A percentile compares a stretch with the other conserved stretches of the same genome.
These are phyloP conservation scores for Aspergillus intermedius DNA, from an alignment of 2,329 filamentous ascomycete species.

Conservation along the genomic window DNA sequence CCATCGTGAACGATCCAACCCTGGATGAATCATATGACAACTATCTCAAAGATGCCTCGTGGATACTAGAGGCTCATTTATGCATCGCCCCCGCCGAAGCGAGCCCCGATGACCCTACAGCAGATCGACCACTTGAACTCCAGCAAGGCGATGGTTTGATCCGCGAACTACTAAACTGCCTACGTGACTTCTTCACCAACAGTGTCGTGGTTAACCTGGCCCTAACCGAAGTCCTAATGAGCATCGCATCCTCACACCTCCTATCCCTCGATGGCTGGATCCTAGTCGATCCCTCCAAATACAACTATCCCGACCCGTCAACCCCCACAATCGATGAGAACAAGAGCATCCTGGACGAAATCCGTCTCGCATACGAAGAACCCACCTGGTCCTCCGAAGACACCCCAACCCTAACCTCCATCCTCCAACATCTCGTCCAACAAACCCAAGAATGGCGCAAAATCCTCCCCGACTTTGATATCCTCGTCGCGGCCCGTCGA, in stretches of 20 bases:
- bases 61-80: slow-evolving; percentile 38
- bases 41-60: slow-evolving; percentile 47
- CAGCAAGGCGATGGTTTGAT: slow-evolving; percentile 57
- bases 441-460: slow-evolving; percentile 58
- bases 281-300: slow-evolving; percentile 62
- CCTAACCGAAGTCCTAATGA: slow-evolving; percentile 74
- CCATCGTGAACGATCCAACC: slow-evolving; percentile 31
- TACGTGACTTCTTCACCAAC: slow-evolving; percentile 81
- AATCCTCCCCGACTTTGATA: slow-evolving; percentile 65
- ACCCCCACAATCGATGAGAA: slow-evolving; percentile 3
- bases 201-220: slow-evolving; percentile 85
- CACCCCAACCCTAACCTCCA: slow-evolving; percentile 43
- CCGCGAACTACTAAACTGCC: slow-evolving; percentile 47
- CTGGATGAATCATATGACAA: slow-evolving; percentile 39
- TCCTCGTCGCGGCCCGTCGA: slow-evolving; percentile 57
- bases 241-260: slow-evolving; percentile 75
- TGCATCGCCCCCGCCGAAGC: slow-evolving; percentile 27
- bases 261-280: slow-evolving; percentile 89
- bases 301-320: slow-evolving; percentile 41
- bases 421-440: slow-evolving; percentile 55
- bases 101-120: slow-evolving; percentile 37
- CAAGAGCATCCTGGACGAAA: slow-evolving; percentile 17
- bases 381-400: slow-evolving; percentile 44
- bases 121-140: slow-evolving; percentile 59
- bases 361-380: slow-evolving; percentile 36